phyloP scores from a whole-genome alignment of 1,284 basidiomycete species.

The Bondarzewia mesenterica region DNA sequence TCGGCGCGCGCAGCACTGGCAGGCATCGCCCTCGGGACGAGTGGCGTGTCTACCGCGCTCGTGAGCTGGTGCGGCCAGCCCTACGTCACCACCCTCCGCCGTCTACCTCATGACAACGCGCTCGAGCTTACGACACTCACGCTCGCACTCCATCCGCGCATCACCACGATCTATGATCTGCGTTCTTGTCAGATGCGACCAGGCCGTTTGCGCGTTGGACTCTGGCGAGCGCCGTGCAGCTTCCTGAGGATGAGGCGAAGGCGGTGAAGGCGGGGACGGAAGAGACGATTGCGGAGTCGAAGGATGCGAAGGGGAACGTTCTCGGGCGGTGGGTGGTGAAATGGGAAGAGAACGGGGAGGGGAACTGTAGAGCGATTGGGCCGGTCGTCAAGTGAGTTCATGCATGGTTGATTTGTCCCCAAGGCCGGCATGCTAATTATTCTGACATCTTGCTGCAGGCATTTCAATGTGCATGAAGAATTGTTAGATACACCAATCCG shows the following conservation, averaged over 20 bases:
- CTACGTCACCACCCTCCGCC: constrained; percentile 39
- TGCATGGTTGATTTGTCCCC: not conserved
- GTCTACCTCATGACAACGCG: constrained; percentile 17
- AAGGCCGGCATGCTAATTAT: constrained; percentile 8
- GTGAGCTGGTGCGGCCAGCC: constrained; percentile 63
- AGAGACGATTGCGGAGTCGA: constrained; percentile 73
- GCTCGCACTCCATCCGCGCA: constrained; percentile 49
- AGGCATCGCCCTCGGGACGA: constrained; percentile 63
- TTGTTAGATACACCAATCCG: constrained; percentile 31
- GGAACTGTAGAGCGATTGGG: constrained; percentile 52
- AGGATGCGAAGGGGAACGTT: constrained; percentile 52
- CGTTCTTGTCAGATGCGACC: constrained; percentile 60
- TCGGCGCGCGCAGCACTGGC: constrained; percentile 66
- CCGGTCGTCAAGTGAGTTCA: constrained; percentile 49
- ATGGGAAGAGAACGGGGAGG: constrained; percentile 59
- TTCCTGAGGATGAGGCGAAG: constrained; percentile 34
- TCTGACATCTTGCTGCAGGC: constrained; percentile 27
- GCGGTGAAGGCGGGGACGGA: constrained; percentile 41
- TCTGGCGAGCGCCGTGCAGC: constrained; percentile 47
- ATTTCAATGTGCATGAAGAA: constrained; percentile 84
- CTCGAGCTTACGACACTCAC: constrained; percentile 68
- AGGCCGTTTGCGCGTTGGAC: constrained; percentile 81
- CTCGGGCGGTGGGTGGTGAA: constrained; percentile 73
- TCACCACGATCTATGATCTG: constrained; percentile 70
- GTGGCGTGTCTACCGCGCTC: constrained; percentile 63